These are phyloP conservation scores for Talaromyces sp. DNA, from an alignment of 2,329 filamentous ascomycete genomes.

Conservation along the genomic window DNA sequence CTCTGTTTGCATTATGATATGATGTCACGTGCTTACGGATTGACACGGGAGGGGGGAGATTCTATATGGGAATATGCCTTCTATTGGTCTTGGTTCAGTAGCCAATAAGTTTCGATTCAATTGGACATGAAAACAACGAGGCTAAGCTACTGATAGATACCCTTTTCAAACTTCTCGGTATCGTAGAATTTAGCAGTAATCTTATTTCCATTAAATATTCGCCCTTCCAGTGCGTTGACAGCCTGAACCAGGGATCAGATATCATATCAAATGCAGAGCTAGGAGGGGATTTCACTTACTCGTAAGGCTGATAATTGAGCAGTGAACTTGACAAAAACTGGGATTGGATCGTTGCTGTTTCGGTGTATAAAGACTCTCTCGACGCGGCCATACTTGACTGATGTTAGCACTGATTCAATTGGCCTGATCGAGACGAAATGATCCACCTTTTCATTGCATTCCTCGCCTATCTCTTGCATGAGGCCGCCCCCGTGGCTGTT, in stretches of 20 bases:
- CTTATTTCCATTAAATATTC: slow-evolving; percentile 80
- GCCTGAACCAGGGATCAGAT: slow-evolving; percentile 53
- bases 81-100: neutral
- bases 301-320: slow-evolving; percentile 77
- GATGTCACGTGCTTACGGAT: neutral
- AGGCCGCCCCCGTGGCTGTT: slow-evolving; percentile 58
- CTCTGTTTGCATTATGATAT: neutral
- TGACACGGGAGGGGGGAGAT: neutral
- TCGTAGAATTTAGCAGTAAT: slow-evolving; percentile 83
- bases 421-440: neutral
- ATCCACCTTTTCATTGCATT: slow-evolving; percentile 73
- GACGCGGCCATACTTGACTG: slow-evolving; percentile 69
- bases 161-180: slow-evolving; percentile 73
- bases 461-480: slow-evolving; percentile 92
- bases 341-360: slow-evolving; percentile 49
- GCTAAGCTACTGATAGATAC: slow-evolving; percentile 46
- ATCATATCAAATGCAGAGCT: slow-evolving; percentile 20
- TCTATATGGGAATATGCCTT: neutral
- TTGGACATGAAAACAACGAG: neutral
- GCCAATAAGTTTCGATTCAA: neutral
- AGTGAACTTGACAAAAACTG: slow-evolving; percentile 92
- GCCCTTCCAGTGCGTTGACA: slow-evolving; percentile 82
- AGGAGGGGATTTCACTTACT: slow-evolving; percentile 51
- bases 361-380: slow-evolving; percentile 74
- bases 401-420: neutral